phyloP scores from a whole-genome alignment of 2,329 filamentous ascomycete species.

The Metarhizium guizhouense region DNA sequence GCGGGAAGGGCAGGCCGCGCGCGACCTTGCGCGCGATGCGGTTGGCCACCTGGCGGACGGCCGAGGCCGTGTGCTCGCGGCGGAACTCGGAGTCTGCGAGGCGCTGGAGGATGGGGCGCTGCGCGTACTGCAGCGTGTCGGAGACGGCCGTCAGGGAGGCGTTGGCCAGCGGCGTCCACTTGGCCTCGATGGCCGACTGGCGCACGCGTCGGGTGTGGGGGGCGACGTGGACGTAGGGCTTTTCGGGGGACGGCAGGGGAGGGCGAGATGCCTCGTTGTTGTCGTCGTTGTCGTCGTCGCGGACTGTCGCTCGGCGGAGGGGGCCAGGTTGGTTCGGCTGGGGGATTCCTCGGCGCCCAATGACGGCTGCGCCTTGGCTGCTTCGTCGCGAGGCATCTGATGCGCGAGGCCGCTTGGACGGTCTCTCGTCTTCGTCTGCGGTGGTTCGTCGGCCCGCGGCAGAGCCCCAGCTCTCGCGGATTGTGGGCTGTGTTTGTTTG shows the following conservation, averaged over 20 bases:
- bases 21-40: slow-evolving; percentile 49
- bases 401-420: not conserved
- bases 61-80: slow-evolving; percentile 44
- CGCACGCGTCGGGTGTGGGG: slow-evolving; percentile 45
- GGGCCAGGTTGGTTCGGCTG: slow-evolving; percentile 4
- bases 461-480: not conserved
- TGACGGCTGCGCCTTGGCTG: slow-evolving; percentile 1
- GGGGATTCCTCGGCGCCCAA: slow-evolving; percentile 6
- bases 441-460: not conserved
- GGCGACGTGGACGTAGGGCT: slow-evolving; percentile 40
- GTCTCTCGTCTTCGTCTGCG: not conserved
- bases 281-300: slow-evolving; percentile 6
- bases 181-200: slow-evolving; percentile 56
- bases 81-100: slow-evolving; percentile 39
- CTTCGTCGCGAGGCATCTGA: not conserved
- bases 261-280: slow-evolving; percentile 6
- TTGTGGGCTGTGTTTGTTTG: not conserved
- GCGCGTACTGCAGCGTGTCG: slow-evolving; percentile 47
- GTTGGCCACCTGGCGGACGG: slow-evolving; percentile 45
- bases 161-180: slow-evolving; percentile 52
- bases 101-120: slow-evolving; percentile 52
- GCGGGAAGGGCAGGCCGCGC: slow-evolving; percentile 58
- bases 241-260: slow-evolving; percentile 19
- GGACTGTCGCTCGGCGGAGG: not conserved
- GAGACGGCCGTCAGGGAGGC: slow-evolving; percentile 47